These are phyloP conservation scores for Penicillium psychrofluorescens DNA, from an alignment of 495 filamentous ascomycete genomes.

Conservation along the genomic window DNA sequence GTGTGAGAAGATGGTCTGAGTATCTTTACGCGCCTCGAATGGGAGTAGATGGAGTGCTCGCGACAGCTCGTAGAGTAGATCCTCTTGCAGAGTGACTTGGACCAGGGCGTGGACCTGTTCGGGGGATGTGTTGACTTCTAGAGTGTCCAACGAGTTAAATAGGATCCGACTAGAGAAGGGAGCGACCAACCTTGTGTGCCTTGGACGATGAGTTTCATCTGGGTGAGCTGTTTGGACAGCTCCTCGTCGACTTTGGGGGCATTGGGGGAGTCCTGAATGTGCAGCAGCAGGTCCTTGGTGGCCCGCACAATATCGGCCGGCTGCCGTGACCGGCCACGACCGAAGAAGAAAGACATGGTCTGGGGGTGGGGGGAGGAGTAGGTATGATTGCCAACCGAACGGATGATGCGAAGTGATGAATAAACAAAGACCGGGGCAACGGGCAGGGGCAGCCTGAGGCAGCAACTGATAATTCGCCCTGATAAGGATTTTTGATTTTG, in stretches of 20 bases:
- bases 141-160: no score
- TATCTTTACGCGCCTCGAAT: constrained; percentile 90
- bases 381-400: neutral
- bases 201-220: constrained; percentile 79
- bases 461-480: neutral
- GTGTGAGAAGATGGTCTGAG: constrained; percentile 83
- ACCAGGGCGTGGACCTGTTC: constrained; percentile 80
- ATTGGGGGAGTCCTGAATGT: constrained; percentile 37
- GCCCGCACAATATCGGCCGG: constrained; percentile 51
- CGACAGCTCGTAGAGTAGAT: constrained; percentile 77
- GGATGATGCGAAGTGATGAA: constrained; percentile 9
- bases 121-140: constrained; percentile 78
- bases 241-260: constrained; percentile 58
- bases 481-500: constrained; percentile 16
- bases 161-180: no score
- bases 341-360: constrained; percentile 88
- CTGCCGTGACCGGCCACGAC: constrained; percentile 49
- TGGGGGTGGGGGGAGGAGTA: neutral
- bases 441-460: constrained; percentile 14
- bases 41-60: constrained; percentile 72
- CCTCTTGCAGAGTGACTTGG: constrained; percentile 73
- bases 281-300: constrained; percentile 49
- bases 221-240: constrained; percentile 64
- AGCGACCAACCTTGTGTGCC: constrained; percentile 63
- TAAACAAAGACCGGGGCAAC: constrained; percentile 40